Evolutionary conservation across 306 rosid species (phyloP).

Genomic region (Rosa lucieae): DNA sequence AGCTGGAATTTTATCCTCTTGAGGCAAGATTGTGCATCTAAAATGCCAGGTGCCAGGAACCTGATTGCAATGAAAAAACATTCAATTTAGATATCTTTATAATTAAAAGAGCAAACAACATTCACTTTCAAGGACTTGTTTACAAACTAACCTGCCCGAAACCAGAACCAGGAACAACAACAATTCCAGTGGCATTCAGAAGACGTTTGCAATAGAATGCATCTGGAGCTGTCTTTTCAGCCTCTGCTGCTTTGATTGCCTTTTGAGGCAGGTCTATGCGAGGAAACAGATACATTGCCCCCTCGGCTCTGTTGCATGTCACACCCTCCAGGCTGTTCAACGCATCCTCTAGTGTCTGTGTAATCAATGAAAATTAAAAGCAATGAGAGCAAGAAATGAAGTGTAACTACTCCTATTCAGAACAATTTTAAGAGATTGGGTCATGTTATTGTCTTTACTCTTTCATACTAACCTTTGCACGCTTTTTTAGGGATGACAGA

Average conservation of each 20-base stretch:
- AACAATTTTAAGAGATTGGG: neutral
- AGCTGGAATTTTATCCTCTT: constrained; percentile 95
- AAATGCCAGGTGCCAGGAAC: constrained; percentile 98
- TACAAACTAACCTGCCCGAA: constrained; percentile 78
- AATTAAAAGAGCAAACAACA: neutral
- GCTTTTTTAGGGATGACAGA: constrained; percentile 75
- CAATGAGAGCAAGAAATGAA: neutral
- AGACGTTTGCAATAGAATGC: constrained; percentile 69
- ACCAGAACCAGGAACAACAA: constrained; percentile 90
- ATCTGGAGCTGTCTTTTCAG: constrained; percentile 62
- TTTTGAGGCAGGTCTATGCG: constrained; percentile 57
- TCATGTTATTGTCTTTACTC: neutral
- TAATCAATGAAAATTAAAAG: neutral
- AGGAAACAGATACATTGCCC: constrained; percentile 91
- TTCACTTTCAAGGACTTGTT: neutral
- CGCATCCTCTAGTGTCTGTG: constrained; percentile 70
- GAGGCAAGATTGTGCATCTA: constrained; percentile 92
- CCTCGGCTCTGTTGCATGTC: constrained; percentile 88
- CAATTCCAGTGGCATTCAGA: constrained; percentile 82
- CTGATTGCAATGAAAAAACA: constrained; percentile 31
- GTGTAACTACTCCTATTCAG: neutral
- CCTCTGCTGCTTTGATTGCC: constrained; percentile 81
- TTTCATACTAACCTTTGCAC: constrained; percentile 75
- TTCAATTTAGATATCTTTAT: neutral
- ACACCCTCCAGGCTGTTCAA: constrained; percentile 77